Evolutionary conservation across 768 basidiomycete species (phyloP).

Genomic region (Phallus indusiatus): DNA sequence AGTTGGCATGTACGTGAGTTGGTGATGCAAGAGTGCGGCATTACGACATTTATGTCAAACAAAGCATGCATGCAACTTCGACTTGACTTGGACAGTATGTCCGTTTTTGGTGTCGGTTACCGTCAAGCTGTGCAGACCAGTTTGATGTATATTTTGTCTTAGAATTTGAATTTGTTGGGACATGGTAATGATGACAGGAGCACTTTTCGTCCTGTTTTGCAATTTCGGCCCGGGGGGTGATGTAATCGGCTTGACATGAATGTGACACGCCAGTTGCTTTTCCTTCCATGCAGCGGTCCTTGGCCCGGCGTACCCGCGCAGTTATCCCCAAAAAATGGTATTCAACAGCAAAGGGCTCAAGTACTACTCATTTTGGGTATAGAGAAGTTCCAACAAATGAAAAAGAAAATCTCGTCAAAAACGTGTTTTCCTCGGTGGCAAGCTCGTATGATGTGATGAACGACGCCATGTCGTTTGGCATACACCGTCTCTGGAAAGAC

Average conservation of each 20-base stretch:
- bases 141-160: no score
- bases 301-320: neutral
- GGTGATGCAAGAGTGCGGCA: no score
- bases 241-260: neutral
- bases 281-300: neutral
- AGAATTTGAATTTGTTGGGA: no score
- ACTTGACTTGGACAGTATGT: no score
- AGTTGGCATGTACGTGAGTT: no score
- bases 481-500: conserved; percentile 97
- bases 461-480: conserved; percentile 94
- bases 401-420: conserved; percentile 86
- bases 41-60: no score
- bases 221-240: no score
- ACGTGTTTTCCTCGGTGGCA: conserved; percentile 93
- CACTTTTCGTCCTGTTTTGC: no score
- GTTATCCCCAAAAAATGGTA: neutral
- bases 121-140: no score
- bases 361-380: conserved; percentile 88
- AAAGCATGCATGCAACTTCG: no score
- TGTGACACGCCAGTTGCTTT: neutral
- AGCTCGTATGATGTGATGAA: conserved; percentile 97
- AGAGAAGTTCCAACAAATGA: conserved; percentile 73
- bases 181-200: no score
- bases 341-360: neutral
- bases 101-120: no score